phyloP scores from a whole-genome alignment of 768 basidiomycete species.

The Cystofilobasidium ferigula region DNA sequence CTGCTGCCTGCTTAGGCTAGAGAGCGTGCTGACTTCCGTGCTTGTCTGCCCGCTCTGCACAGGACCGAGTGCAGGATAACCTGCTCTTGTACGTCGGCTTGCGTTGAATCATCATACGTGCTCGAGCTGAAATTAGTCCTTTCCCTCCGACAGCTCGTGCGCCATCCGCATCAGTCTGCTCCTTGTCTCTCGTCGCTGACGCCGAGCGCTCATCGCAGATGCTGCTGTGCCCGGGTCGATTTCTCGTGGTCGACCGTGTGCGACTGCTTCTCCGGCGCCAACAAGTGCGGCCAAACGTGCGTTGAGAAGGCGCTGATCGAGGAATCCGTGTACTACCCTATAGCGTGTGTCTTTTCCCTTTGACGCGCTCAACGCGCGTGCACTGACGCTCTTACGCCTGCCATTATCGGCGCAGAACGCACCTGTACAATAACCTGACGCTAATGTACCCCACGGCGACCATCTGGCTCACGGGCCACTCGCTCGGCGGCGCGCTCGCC shows the following conservation, averaged over 20 bases:
- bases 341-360: slow-evolving; percentile 52
- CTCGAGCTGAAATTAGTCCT: not conserved
- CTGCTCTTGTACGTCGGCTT: slow-evolving; percentile 26
- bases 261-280: slow-evolving; percentile 63
- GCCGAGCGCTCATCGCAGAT: slow-evolving; percentile 67
- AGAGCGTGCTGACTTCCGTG: not conserved
- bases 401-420: slow-evolving; percentile 43
- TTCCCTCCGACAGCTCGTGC: not conserved
- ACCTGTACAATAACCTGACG: slow-evolving; percentile 83
- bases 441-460: slow-evolving; percentile 79
- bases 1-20: not conserved
- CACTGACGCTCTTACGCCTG: not conserved
- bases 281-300: slow-evolving; percentile 70
- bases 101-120: no score
- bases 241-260: slow-evolving; percentile 91
- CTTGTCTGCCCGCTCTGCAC: not conserved
- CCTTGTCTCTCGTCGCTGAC: no score
- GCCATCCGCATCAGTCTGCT: not conserved
- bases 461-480: slow-evolving; percentile 71
- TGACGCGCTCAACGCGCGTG: not conserved
- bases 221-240: slow-evolving; percentile 90
- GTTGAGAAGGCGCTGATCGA: slow-evolving; percentile 64
- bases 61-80: slow-evolving; percentile 26
- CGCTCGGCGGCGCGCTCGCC: slow-evolving; percentile 71
- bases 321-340: slow-evolving; percentile 76